Percentiles rank a stretch among this genome's conserved stretches.
These are phyloP conservation scores for Cryptococcus maquisensis DNA, from an alignment of 1,284 basidiomycete genomes.

Conservation along the genomic window DNA sequence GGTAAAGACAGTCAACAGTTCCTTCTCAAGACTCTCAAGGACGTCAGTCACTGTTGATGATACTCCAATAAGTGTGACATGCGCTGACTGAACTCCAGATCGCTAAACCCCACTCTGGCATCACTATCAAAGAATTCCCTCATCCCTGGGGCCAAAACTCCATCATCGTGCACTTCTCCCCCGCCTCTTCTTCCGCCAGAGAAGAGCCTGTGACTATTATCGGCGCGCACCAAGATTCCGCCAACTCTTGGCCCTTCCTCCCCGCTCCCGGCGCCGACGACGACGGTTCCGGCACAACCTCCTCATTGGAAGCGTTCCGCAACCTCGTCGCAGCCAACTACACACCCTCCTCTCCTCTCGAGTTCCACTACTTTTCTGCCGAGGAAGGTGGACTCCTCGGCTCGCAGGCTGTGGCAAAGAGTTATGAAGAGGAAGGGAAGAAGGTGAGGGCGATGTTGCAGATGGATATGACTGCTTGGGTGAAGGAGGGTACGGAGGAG, in stretches of 20 bases:
- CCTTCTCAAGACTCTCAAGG: constrained; percentile 66
- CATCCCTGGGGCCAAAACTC: constrained; percentile 92
- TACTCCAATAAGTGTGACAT: background rate
- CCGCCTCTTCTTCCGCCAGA: constrained; percentile 22
- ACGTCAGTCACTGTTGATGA: constrained; percentile 54
- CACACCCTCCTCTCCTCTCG: constrained; percentile 66
- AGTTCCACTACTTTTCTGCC: constrained; percentile 95
- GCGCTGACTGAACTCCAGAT: constrained; percentile 54
- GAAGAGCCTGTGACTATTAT: constrained; percentile 55
- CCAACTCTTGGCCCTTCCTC: constrained; percentile 81
- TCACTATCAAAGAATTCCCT: constrained; percentile 71
- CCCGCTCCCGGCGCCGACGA: constrained; percentile 73
- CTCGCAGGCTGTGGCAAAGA: constrained; percentile 80
- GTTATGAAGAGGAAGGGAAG: constrained; percentile 62
- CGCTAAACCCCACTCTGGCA: constrained; percentile 59
- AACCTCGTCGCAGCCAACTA: constrained; percentile 75
- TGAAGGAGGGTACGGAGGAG: constrained; percentile 81
- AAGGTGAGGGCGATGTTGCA: constrained; percentile 81
- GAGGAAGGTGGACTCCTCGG: constrained; percentile 95
- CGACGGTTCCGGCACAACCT: constrained; percentile 88
- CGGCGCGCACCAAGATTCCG: constrained; percentile 88
- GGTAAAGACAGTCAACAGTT: constrained; percentile 72
- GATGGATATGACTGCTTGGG: constrained; percentile 95
- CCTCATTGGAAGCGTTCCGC: constrained; percentile 84
- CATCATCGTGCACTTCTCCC: constrained; percentile 63